These are phyloP conservation scores for Entomortierella chlamydospora DNA, from an alignment of 192 early-diverging fungal genomes.

Conservation along the genomic window DNA sequence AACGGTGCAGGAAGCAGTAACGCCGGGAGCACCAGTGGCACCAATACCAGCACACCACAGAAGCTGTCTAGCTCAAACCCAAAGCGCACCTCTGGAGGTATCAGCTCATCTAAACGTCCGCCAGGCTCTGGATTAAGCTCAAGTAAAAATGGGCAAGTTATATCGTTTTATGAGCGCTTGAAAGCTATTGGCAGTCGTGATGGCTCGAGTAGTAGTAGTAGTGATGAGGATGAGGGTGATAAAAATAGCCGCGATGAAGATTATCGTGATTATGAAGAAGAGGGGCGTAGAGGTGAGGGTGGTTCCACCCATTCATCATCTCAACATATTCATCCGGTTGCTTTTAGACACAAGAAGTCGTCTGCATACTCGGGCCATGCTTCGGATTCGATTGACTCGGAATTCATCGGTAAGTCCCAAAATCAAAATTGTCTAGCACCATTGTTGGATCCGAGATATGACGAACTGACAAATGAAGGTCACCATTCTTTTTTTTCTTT, in stretches of 20 bases:
- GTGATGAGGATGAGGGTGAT: background rate
- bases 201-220: background rate
- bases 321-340: slow-evolving; percentile 21
- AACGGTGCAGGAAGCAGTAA: slow-evolving; percentile 26
- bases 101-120: slow-evolving; percentile 40
- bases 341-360: slow-evolving; percentile 50
- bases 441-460: background rate
- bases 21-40: background rate
- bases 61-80: slow-evolving; percentile 52
- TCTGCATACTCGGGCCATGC: slow-evolving; percentile 26
- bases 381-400: slow-evolving; percentile 38
- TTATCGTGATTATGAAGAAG: slow-evolving; percentile 4
- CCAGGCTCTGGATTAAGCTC: slow-evolving; percentile 27
- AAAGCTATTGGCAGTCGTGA: slow-evolving; percentile 39
- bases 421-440: background rate
- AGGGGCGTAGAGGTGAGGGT: slow-evolving; percentile 2
- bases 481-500: background rate
- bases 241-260: slow-evolving; percentile 6
- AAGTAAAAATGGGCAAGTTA: slow-evolving; percentile 55
- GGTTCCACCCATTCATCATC: slow-evolving; percentile 26
- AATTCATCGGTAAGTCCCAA: slow-evolving; percentile 37
- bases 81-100: slow-evolving; percentile 26
- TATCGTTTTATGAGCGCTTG: slow-evolving; percentile 45
- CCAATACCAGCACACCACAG: background rate
- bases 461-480: slow-evolving; percentile 3